Conservation (phyloP, 1,284 basidiomycete genomes). For the Amylostereum chailletii region DNA sequence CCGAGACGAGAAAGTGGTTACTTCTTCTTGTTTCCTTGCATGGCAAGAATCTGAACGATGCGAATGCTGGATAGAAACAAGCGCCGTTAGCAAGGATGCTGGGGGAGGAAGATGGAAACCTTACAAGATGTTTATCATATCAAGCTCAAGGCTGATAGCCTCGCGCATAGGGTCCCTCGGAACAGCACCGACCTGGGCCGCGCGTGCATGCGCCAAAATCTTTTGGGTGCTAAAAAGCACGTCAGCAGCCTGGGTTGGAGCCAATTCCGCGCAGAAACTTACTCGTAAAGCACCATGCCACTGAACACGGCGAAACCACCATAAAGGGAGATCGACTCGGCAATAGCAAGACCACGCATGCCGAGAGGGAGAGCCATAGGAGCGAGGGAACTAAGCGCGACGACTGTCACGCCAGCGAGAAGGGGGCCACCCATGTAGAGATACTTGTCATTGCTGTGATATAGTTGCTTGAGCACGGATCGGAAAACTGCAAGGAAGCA, state of each 20-base stretch:
- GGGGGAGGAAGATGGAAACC: slow-evolving; percentile 20
- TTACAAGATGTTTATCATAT: slow-evolving; percentile 85
- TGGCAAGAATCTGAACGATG: slow-evolving; percentile 75
- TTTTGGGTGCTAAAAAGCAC: slow-evolving; percentile 57
- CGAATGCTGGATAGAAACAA: slow-evolving; percentile 45
- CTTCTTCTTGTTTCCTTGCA: slow-evolving; percentile 48
- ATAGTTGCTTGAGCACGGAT: neutral
- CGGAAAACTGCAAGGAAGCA: neutral
- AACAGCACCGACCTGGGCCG: slow-evolving; percentile 63
- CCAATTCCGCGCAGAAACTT: slow-evolving; percentile 21
- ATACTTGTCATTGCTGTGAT: slow-evolving; percentile 68
- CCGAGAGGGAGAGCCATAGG: slow-evolving; percentile 83
- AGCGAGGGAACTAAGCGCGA: slow-evolving; percentile 78
- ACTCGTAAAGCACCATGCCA: slow-evolving; percentile 85
- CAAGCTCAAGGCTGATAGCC: slow-evolving; percentile 72
- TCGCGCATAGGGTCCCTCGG: slow-evolving; percentile 74
- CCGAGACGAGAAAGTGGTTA: slow-evolving; percentile 16
- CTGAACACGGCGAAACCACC: slow-evolving; percentile 85
- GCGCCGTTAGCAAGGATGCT: neutral
- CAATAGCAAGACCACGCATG: slow-evolving; percentile 65
- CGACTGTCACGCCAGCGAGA: slow-evolving; percentile 80
- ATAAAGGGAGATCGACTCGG: slow-evolving; percentile 76
- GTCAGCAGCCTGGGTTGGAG: too few relatives aligned
- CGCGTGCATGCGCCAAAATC: slow-evolving; percentile 69
- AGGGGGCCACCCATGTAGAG: slow-evolving; percentile 80